Percentiles rank a stretch among this genome's conserved stretches.
Evolutionary conservation across 192 early-diverging fungal species (phyloP).

Genomic region (Backusella australiensis): DNA sequence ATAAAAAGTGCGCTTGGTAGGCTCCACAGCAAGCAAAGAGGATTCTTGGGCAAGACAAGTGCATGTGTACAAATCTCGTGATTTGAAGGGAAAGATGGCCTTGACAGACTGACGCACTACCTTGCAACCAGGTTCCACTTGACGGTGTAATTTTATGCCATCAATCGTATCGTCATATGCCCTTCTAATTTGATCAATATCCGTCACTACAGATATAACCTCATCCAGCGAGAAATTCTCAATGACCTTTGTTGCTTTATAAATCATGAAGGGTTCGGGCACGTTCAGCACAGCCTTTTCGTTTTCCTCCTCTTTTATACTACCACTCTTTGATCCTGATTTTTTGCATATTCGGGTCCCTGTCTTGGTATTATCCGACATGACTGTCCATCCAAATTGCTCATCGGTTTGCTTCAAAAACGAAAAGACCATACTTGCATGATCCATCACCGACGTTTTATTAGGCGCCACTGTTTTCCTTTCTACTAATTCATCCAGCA

Average conservation of each 20-base stretch:
- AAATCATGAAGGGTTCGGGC: conserved; percentile 43
- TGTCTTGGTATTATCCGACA: conserved; percentile 39
- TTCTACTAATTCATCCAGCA: not conserved
- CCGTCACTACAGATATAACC: conserved; percentile 45
- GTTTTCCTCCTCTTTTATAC: not conserved
- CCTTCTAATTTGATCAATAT: conserved; percentile 30
- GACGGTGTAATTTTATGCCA: conserved; percentile 29
- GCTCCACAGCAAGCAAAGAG: not conserved
- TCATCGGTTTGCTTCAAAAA: conserved; percentile 40
- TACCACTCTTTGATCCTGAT: conserved; percentile 24
- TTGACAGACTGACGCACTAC: conserved; percentile 41
- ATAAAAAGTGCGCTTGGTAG: conserved; percentile 25
- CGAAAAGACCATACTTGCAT: conserved; percentile 22
- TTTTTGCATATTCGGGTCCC: conserved; percentile 44
- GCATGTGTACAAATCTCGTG: conserved; percentile 40
- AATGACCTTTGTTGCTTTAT: conserved; percentile 49
- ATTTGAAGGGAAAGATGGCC: conserved; percentile 49
- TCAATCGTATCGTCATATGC: conserved; percentile 40
- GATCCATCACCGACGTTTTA: conserved; percentile 11
- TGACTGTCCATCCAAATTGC: conserved; percentile 40
- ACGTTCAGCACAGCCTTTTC: conserved; percentile 23
- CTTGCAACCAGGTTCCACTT: conserved; percentile 39
- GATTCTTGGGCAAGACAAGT: conserved; percentile 35
- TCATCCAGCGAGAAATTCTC: conserved; percentile 51
- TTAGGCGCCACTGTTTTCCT: conserved; percentile 1